Conservation (phyloP, 768 basidiomycete genomes). For the Amanita subjunquillea region DNA sequence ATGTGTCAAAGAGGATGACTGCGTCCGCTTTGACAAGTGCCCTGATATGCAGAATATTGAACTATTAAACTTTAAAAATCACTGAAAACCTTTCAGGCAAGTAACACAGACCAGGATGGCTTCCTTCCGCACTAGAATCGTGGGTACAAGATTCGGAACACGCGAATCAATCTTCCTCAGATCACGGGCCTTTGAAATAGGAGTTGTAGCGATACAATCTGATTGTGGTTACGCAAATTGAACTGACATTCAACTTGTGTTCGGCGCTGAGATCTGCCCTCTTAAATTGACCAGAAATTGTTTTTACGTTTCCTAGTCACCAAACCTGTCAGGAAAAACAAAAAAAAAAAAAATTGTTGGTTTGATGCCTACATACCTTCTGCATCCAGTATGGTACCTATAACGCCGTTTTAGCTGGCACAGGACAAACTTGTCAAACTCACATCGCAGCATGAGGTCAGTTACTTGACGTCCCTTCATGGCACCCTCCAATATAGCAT, state of each 20-base stretch:
- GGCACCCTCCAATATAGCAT: slow-evolving; percentile 71
- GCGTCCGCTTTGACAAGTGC: slow-evolving; percentile 90
- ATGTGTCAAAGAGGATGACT: slow-evolving; percentile 87
- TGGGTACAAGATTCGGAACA: slow-evolving; percentile 89
- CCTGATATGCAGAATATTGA: slow-evolving; percentile 92
- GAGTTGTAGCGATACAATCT: slow-evolving; percentile 12
- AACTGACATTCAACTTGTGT: slow-evolving; percentile 80
- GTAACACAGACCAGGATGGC: slow-evolving; percentile 63
- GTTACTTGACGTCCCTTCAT: slow-evolving; percentile 83
- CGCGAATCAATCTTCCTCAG: slow-evolving; percentile 93
- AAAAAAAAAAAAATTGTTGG: slow-evolving; percentile 8
- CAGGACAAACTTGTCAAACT: slow-evolving; percentile 22
- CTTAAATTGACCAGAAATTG: slow-evolving; percentile 83
- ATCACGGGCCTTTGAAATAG: slow-evolving; percentile 67
- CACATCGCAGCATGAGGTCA: slow-evolving; percentile 87
- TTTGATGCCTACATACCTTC: slow-evolving; percentile 42
- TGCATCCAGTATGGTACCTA: slow-evolving; percentile 82
- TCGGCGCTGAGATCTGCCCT: slow-evolving; percentile 82
- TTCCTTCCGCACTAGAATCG: slow-evolving; percentile 82
- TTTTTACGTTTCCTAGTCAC: slow-evolving; percentile 67
- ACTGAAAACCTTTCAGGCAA: not conserved
- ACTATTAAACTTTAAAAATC: slow-evolving; percentile 27
- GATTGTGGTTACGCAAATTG: slow-evolving; percentile 6
- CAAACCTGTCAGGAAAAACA: slow-evolving; percentile 10
- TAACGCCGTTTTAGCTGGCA: slow-evolving; percentile 2